Percentiles rank a stretch among this genome's conserved stretches.
Conservation (phyloP, 2,329 filamentous ascomycete genomes). For the Chalaropsis ovoidea region DNA sequence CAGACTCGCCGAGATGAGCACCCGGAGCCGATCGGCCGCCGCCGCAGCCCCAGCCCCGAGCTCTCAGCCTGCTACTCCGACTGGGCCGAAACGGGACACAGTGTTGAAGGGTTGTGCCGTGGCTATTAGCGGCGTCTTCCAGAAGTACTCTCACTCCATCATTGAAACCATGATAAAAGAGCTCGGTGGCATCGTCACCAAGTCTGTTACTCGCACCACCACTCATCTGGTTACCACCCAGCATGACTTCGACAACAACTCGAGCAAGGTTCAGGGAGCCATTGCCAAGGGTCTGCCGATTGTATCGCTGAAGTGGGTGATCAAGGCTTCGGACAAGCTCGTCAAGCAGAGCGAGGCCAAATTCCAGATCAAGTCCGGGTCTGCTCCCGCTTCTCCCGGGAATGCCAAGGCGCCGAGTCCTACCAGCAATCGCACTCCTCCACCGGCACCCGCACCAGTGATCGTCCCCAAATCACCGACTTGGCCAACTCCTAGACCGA, state of each 20-base stretch:
- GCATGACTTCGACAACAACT: slow-evolving; percentile 41
- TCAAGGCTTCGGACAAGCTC: slow-evolving; percentile 39
- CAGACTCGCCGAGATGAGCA: neutral
- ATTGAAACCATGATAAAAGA: slow-evolving; percentile 39
- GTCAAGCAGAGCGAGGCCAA: slow-evolving; percentile 28
- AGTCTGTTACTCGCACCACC: slow-evolving; percentile 40
- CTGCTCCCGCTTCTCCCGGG: slow-evolving; percentile 25
- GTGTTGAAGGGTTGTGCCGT: slow-evolving; percentile 38
- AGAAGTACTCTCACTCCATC: slow-evolving; percentile 41
- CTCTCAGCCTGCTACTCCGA: neutral
- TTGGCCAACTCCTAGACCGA: neutral
- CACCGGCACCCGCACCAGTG: neutral
- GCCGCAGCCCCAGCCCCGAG: neutral
- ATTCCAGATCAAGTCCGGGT: slow-evolving; percentile 10
- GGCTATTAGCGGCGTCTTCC: slow-evolving; percentile 52
- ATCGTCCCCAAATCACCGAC: neutral
- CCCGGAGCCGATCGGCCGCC: slow-evolving; percentile 8
- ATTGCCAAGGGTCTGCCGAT: slow-evolving; percentile 42
- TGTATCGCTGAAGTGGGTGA: slow-evolving; percentile 52
- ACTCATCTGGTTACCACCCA: slow-evolving; percentile 50
- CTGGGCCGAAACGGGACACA: neutral
- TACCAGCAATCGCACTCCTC: neutral
- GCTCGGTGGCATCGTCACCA: slow-evolving; percentile 42
- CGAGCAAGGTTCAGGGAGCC: slow-evolving; percentile 44
- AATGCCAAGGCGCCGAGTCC: neutral